Conservation (phyloP, 352 stramenopile species). For the Pythium guiyangense region DNA sequence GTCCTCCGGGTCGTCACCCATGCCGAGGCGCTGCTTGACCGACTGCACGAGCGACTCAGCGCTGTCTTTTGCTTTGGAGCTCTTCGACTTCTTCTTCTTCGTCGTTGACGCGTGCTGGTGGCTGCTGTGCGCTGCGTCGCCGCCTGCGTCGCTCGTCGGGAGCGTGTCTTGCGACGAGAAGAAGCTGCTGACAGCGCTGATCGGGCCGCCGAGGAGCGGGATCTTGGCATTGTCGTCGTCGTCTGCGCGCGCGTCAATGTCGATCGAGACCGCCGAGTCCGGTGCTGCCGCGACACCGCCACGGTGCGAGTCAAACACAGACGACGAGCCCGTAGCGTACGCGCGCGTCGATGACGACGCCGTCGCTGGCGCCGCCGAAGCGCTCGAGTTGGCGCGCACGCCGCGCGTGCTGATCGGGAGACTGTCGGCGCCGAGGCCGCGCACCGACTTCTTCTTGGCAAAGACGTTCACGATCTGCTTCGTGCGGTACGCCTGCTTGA, state of each 20-base stretch:
- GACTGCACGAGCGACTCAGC: constrained; percentile 65
- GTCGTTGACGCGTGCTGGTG: background rate
- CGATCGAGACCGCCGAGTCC: constrained; percentile 7
- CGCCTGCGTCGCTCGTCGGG: constrained; percentile 3
- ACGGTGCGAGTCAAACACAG: constrained; percentile 10
- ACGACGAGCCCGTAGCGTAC: constrained; percentile 17
- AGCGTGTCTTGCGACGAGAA: constrained; percentile 12
- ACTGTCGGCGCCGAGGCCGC: constrained; percentile 30
- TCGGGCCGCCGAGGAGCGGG: constrained; percentile 2
- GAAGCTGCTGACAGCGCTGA: constrained; percentile 10
- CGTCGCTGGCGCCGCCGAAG: background rate
- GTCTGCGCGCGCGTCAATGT: constrained; percentile 15
- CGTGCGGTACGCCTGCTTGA: constrained; percentile 67
- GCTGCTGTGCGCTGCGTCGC: background rate
- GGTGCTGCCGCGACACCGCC: background rate
- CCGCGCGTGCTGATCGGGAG: constrained; percentile 24
- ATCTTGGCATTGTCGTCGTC: constrained; percentile 16
- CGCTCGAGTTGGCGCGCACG: constrained; percentile 2
- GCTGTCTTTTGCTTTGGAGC: constrained; percentile 45
- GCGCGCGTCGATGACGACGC: constrained; percentile 1
- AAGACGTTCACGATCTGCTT: constrained; percentile 72
- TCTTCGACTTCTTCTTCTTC: constrained; percentile 19
- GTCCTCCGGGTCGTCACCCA: constrained; percentile 76
- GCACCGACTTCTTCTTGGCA: constrained; percentile 58
- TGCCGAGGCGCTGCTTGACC: constrained; percentile 69